A percentile compares a stretch with the other conserved stretches of the same genome.
Conservation (phyloP, 2,329 filamentous ascomycete genomes). For the Onygenales sp. region DNA sequence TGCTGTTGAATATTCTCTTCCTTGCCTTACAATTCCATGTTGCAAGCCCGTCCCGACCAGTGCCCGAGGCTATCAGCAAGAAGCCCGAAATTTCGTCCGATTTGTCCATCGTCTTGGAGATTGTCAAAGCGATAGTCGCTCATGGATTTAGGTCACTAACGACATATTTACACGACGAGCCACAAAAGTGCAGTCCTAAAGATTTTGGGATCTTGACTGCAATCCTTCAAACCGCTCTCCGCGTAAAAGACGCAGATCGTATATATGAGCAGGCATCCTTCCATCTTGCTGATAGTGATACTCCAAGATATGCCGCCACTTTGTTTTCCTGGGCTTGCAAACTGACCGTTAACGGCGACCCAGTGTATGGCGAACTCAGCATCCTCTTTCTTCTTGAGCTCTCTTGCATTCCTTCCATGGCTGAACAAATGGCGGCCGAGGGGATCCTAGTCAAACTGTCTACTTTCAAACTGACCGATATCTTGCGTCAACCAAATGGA, state of each 20-base stretch:
- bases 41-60: conserved; percentile 23
- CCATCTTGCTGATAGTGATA: conserved; percentile 56
- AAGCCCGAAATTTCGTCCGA: conserved; percentile 31
- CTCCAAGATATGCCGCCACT: conserved; percentile 70
- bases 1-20: conserved; percentile 74
- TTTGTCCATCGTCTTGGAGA: conserved; percentile 60
- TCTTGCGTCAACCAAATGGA: conserved; percentile 58
- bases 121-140: conserved; percentile 69
- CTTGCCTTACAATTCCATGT: conserved; percentile 57
- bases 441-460: conserved; percentile 71
- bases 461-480: conserved; percentile 67
- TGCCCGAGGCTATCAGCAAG: conserved; percentile 25
- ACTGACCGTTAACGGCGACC: conserved; percentile 67
- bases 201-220: conserved; percentile 84
- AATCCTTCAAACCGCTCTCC: conserved; percentile 74
- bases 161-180: conserved; percentile 68
- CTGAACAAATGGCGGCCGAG: conserved; percentile 83
- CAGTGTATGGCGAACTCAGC: conserved; percentile 87
- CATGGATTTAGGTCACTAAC: conserved; percentile 75
- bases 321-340: conserved; percentile 92
- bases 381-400: conserved; percentile 81
- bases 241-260: conserved; percentile 65
- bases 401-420: conserved; percentile 68
- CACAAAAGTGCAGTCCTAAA: conserved; percentile 55
- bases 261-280: conserved; percentile 61